Percentiles rank a stretch among this genome's conserved stretches.
These are phyloP conservation scores for Malassezia pachydermatis DNA, from an alignment of 1,284 basidiomycete species.

Conservation along the genomic window DNA sequence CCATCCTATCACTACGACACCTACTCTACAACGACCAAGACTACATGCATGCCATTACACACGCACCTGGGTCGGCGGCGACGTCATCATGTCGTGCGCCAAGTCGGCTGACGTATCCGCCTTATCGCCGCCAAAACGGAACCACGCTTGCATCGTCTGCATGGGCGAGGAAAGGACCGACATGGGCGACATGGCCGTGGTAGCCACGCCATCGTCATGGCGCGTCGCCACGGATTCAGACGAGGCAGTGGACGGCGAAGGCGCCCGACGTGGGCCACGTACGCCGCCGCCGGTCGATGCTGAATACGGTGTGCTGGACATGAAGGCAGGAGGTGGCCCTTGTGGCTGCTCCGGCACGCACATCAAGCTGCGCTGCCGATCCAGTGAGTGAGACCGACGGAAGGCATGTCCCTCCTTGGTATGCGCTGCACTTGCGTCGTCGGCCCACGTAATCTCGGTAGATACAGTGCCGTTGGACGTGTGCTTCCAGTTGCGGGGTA, in stretches of 20 bases:
- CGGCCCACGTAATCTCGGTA: conserved; percentile 14
- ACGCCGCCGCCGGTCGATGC: too few relatives aligned
- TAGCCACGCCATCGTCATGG: not conserved
- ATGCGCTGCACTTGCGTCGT: not conserved
- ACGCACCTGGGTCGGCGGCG: too few relatives aligned
- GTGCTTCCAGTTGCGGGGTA: conserved; percentile 13
- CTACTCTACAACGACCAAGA: not conserved
- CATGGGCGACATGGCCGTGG: conserved; percentile 2
- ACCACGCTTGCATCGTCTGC: conserved; percentile 16
- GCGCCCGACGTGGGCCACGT: too few relatives aligned
- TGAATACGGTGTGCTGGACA: not conserved
- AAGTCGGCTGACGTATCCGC: not conserved
- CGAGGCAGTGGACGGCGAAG: too few relatives aligned
- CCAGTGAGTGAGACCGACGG: not conserved
- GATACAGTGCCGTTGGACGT: conserved; percentile 2
- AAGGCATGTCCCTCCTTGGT: not conserved
- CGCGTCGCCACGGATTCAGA: conserved; percentile 2
- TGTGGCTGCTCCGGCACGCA: not conserved
- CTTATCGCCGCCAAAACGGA: not conserved
- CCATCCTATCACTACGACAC: not conserved
- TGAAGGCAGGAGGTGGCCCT: too few relatives aligned
- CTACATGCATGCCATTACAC: too few relatives aligned
- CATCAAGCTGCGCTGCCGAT: not conserved
- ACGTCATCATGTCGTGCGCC: not conserved
- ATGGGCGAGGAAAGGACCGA: conserved; percentile 8